Evolutionary conservation across 345 rosid genomes (phyloP).

Genomic region (Mangifera indica): DNA sequence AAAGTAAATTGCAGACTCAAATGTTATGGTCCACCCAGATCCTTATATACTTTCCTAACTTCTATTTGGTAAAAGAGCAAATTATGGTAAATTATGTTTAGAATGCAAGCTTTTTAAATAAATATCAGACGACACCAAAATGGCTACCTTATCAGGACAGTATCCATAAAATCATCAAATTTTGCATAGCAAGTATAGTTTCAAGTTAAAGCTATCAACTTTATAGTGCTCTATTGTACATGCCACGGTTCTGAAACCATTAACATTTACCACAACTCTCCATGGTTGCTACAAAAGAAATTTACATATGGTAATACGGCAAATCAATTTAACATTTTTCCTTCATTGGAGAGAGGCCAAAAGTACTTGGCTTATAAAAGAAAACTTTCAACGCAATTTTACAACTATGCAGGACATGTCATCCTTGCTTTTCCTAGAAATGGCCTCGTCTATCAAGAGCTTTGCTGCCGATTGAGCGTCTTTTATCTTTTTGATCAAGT

Average conservation of each 20-base stretch:
- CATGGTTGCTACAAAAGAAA: slow-evolving; percentile 12
- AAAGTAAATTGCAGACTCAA: neutral
- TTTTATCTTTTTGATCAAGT: slow-evolving; percentile 50
- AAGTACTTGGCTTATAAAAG: neutral
- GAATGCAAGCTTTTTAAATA: neutral
- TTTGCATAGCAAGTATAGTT: neutral
- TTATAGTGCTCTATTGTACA: neutral
- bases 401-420: slow-evolving; percentile 94
- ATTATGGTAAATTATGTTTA: neutral
- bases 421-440: slow-evolving; percentile 71
- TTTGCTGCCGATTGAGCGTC: slow-evolving; percentile 74
- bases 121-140: neutral
- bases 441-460: slow-evolving; percentile 62
- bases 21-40: neutral
- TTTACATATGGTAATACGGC: slow-evolving; percentile 20
- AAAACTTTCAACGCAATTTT: slow-evolving; percentile 44
- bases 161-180: neutral
- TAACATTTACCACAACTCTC: slow-evolving; percentile 3
- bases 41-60: neutral
- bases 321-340: neutral
- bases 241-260: slow-evolving; percentile 6
- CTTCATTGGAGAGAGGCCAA: neutral
- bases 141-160: neutral
- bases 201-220: neutral
- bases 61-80: neutral